Base-by-base conservation (phyloP, 1,139 yeast genomes). In the Yamadazyma buinensis region DNA sequence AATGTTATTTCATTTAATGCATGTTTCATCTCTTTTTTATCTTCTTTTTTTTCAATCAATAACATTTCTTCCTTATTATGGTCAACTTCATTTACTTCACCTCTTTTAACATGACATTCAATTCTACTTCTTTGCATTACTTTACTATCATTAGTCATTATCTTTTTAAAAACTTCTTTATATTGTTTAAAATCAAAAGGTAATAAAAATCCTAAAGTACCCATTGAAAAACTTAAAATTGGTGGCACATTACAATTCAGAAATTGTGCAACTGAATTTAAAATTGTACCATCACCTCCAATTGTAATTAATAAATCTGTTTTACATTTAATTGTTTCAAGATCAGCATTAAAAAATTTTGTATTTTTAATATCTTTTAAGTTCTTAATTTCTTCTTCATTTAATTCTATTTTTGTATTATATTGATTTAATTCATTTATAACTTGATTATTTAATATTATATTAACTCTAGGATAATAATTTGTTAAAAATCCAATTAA, bases 211-310 rank as follows among this genome's bases (percentile, higher is more conserved):
- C 98, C 98, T 26, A 90, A 59, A 0, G 97, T 88, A 0, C 98
- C 98, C 63, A 90, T 62, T 1, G 96, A 85, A 55, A 87, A 88
- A 28, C 95, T 81, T 33, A 90, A 61, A 0, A 90, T 85, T 0
- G 97, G 98, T 1, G 97, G 96, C 2, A 87, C 95, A 20, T 70
- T 64, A 7, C 70, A 70, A 49, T 79, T 79, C 40, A 79, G 78
- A 54, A 90, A 90, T 30, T 68, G 57, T 18, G 76, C 68, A 2
- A 75, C 80, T 0, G 90, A 92, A 40, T 84, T 74, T 31, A 90
- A 60, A 41, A 90, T 87, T 0, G 97, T 90, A 9, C 97, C 98
- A 55, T 90, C 98, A 10, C 98, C 98, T 8, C 97, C 97, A 25
- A 90, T 59, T 0, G 97, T 85, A 11, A 90, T 87, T 28, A 90